Evolutionary conservation across 306 rosid genomes (phyloP).

Genomic region (Fagus crenata): DNA sequence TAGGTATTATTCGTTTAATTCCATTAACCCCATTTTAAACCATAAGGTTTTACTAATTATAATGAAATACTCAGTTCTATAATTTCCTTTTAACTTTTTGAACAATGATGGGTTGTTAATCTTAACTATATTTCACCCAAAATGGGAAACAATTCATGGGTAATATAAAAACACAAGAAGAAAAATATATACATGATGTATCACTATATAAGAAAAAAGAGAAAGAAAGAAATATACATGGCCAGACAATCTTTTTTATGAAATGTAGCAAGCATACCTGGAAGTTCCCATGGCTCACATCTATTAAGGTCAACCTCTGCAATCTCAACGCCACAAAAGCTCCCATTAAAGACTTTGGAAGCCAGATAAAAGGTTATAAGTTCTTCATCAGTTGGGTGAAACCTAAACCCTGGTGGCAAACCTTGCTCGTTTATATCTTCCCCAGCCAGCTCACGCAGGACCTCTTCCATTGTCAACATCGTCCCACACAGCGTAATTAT

Average conservation of each 20-base stretch:
- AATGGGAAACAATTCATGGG: neutral
- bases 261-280: constrained; percentile 41
- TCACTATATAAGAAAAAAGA: no score
- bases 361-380: constrained; percentile 67
- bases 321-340: constrained; percentile 44
- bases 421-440: constrained; percentile 59
- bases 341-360: constrained; percentile 53
- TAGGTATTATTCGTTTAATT: no score
- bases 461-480: constrained; percentile 56
- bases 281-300: constrained; percentile 89
- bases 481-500: neutral
- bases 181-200: neutral
- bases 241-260: neutral
- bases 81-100: neutral
- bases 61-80: neutral
- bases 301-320: constrained; percentile 72
- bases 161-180: neutral
- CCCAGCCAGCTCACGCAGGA: constrained; percentile 48
- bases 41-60: neutral
- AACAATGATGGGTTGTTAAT: neutral
- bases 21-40: neutral
- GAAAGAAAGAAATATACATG: neutral
- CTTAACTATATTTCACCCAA: neutral
- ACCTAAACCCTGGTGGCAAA: constrained; percentile 80
- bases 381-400: constrained; percentile 87